phyloP scores from a whole-genome alignment of 164 flowering plant genomes.

The Sedum album region DNA sequence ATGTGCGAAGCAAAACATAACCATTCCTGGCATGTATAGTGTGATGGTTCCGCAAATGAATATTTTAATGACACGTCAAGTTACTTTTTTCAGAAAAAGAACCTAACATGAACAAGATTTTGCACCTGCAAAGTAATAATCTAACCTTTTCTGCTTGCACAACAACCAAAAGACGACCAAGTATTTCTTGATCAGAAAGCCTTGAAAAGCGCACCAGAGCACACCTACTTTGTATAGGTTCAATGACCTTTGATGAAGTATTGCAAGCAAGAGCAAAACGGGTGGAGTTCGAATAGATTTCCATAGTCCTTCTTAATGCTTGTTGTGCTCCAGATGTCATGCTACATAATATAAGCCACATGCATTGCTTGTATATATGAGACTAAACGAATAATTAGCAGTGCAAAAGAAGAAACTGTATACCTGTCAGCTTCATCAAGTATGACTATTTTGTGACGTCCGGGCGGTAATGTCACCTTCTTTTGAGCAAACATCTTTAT shows the following conservation, averaged over 20 bases:
- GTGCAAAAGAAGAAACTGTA: background rate
- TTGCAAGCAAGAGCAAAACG: slow-evolving; percentile 99
- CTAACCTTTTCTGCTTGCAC: slow-evolving; percentile 77
- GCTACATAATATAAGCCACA: slow-evolving; percentile 22
- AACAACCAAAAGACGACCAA: slow-evolving; percentile 87
- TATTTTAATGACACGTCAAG: background rate
- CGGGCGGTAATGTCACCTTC: slow-evolving; percentile 90
- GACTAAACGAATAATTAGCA: background rate
- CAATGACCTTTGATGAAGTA: slow-evolving; percentile 85
- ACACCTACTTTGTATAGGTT: slow-evolving; percentile 99
- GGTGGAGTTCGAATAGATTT: slow-evolving; percentile 89
- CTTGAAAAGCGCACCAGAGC: slow-evolving; percentile 92
- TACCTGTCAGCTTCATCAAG: slow-evolving; percentile 98
- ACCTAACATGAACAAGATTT: background rate
- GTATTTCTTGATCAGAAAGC: slow-evolving; percentile 86
- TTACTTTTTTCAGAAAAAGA: background rate
- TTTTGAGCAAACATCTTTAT: slow-evolving; percentile 99
- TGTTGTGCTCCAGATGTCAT: slow-evolving; percentile 99
- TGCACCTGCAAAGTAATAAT: background rate
- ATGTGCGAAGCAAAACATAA: background rate
- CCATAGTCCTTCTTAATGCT: slow-evolving; percentile 97
- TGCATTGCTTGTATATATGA: background rate
- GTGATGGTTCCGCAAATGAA: background rate
- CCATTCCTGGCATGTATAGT: background rate
- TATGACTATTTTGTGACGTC: slow-evolving; percentile 76